Evolutionary conservation across 257 asterid species (phyloP), one percentile per base, ranked within the genome.

Genomic region (Cinchona pubescens): DNA sequence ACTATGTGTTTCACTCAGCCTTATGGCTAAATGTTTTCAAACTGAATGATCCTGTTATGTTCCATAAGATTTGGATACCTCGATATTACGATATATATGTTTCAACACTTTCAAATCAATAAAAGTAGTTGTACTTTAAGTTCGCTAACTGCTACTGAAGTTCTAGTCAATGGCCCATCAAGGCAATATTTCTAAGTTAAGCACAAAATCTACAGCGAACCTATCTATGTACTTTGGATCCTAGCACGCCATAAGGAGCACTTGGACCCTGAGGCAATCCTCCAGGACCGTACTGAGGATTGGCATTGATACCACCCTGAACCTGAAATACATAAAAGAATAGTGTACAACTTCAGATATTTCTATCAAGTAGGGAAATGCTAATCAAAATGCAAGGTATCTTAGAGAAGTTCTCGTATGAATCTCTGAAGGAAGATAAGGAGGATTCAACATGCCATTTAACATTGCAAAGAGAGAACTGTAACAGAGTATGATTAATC

Each of bases 281-380:
- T 65, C 76, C 86, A 30, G 56, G 61, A 45, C 67, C 88, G 69
- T 82, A 82, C 35, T 73, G 83, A 38, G 70, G 25, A 69, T 38
- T 65, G 70, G 78, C 71, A 72, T 79, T 77, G 40, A 59, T 63
- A 45, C 65, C 79, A 58, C 76, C 84, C 76, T 84, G 86, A 69
- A 74, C 67, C 81, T 83, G 81, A 65, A 58, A 80, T 34, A 76
- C 38, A 55, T 1, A 32, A 55, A 67, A 62, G 40, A 48, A 46
- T 49, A 69, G 7, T 38, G 42, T 5, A 49, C 48, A 42, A 73
- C 18, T 58, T 71, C 61, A 51, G 51, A 40, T 38, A 11, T 8
- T 64, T 40, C 30, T 64, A 1, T 34, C 8, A 64, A 34, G 45
- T 3, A 60, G 43, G 14, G 29, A 49, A 48, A 27, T 42, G 37